Percentiles rank a stretch among this genome's conserved stretches.
Evolutionary conservation across 306 rosid genomes (phyloP).

Genomic region (Comarum palustre): DNA sequence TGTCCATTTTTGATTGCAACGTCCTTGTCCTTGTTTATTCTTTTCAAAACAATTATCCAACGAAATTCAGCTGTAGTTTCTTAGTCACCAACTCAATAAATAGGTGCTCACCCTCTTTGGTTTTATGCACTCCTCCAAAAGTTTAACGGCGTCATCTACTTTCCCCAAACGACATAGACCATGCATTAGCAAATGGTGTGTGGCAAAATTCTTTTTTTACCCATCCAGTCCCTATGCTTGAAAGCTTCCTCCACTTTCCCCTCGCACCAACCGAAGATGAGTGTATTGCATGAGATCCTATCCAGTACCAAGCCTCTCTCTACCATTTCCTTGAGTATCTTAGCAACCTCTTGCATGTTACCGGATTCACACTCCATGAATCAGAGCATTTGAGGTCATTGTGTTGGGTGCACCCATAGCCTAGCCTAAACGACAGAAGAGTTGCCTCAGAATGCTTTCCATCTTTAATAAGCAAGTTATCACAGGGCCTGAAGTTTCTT

Average conservation of each 20-base stretch:
- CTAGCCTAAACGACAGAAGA: background rate
- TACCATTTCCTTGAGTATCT: background rate
- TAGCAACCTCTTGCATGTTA: constrained; percentile 5
- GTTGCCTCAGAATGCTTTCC: constrained; percentile 9
- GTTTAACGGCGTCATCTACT: background rate
- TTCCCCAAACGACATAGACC: background rate
- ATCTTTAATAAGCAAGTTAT: constrained; percentile 2
- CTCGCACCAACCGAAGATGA: background rate
- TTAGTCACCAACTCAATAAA: background rate
- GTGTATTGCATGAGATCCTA: constrained; percentile 12
- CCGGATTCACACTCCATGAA: constrained; percentile 1
- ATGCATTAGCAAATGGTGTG: constrained; percentile 6
- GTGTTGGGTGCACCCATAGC: background rate
- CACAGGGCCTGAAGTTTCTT: constrained; percentile 2
- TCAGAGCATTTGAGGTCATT: constrained; percentile 6
- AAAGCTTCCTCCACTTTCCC: constrained; percentile 1
- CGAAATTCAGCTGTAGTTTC: background rate
- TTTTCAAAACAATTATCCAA: too few species aligned
- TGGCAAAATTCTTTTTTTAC: background rate
- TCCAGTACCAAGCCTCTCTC: constrained; percentile 7
- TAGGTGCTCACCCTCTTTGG: background rate
- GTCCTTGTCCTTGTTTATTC: too few species aligned
- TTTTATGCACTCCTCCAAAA: constrained; percentile 6
- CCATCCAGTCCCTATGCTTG: background rate
- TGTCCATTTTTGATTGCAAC: too few species aligned